Evolutionary conservation across 2,329 filamentous ascomycete genomes (phyloP).

Genomic region (Epichloe gansuensis): DNA sequence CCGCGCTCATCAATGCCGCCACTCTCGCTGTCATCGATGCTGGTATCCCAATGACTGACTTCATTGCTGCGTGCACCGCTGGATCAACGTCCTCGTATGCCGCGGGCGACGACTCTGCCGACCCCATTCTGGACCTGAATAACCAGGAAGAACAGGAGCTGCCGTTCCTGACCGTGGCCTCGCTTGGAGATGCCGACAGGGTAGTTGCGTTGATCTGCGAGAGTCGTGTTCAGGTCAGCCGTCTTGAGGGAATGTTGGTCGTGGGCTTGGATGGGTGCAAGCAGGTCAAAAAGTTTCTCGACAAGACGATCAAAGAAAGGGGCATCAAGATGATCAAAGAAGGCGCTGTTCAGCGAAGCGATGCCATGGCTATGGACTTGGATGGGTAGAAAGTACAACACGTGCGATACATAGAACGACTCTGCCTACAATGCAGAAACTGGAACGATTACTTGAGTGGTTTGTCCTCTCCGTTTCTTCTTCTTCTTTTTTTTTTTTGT

Average conservation of each 20-base stretch:
- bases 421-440: background rate
- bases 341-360: conserved; percentile 36
- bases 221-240: conserved; percentile 67
- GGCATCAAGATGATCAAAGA: conserved; percentile 51
- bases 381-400: conserved; percentile 16
- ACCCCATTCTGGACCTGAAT: conserved; percentile 72
- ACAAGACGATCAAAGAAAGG: conserved; percentile 62
- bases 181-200: conserved; percentile 58
- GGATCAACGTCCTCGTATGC: conserved; percentile 61
- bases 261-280: conserved; percentile 87
- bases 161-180: conserved; percentile 77
- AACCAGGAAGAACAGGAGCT: conserved; percentile 73
- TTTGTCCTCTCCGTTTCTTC: background rate
- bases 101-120: conserved; percentile 52
- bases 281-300: conserved; percentile 68
- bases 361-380: conserved; percentile 37
- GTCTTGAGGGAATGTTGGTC: conserved; percentile 84
- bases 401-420: background rate
- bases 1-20: conserved; percentile 79
- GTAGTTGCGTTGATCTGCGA: conserved; percentile 76
- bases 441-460: background rate
- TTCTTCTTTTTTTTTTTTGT: too few species aligned
- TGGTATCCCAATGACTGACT: conserved; percentile 88
- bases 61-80: conserved; percentile 77
- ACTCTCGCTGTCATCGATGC: conserved; percentile 90